A percentile compares a stretch with the other conserved stretches of the same genome.
Evolutionary conservation across 805 yeast genomes (phyloP).

Genomic region (Phaffomyces antillensis): DNA sequence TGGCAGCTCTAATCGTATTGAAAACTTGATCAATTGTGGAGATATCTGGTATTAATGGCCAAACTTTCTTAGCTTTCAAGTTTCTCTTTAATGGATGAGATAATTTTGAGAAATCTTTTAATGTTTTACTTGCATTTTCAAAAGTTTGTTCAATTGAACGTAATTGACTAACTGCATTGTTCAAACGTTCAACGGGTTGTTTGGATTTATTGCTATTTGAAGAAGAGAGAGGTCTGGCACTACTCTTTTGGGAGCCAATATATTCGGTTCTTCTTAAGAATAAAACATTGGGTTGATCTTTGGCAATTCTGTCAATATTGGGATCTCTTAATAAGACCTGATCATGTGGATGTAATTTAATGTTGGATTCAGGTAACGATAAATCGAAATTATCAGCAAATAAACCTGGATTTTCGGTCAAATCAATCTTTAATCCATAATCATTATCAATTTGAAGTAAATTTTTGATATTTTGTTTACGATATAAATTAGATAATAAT

Average conservation of each 20-base stretch:
- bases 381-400: constrained; percentile 40
- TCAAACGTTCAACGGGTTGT: constrained; percentile 23
- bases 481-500: constrained; percentile 62
- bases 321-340: constrained; percentile 75
- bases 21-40: constrained; percentile 80
- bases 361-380: constrained; percentile 13
- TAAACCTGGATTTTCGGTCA: constrained; percentile 57
- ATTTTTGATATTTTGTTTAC: constrained; percentile 59
- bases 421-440: constrained; percentile 72
- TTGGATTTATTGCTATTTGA: constrained; percentile 2
- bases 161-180: constrained; percentile 54
- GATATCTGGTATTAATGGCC: constrained; percentile 85
- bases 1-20: constrained; percentile 54
- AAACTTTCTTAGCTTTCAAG: constrained; percentile 65
- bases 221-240: constrained; percentile 11
- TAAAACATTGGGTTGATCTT: constrained; percentile 43
- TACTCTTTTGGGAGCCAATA: constrained; percentile 29
- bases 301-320: constrained; percentile 31
- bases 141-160: constrained; percentile 74
- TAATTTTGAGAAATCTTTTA: constrained; percentile 36
- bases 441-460: constrained; percentile 52
- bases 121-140: constrained; percentile 46
- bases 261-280: constrained; percentile 94
- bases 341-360: constrained; percentile 71
- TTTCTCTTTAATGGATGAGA: constrained; percentile 75